Evolutionary conservation across 306 rosid genomes (phyloP), one percentile per base, ranked within the genome.

Genomic region (Amphicarpaea edgeworthii): DNA sequence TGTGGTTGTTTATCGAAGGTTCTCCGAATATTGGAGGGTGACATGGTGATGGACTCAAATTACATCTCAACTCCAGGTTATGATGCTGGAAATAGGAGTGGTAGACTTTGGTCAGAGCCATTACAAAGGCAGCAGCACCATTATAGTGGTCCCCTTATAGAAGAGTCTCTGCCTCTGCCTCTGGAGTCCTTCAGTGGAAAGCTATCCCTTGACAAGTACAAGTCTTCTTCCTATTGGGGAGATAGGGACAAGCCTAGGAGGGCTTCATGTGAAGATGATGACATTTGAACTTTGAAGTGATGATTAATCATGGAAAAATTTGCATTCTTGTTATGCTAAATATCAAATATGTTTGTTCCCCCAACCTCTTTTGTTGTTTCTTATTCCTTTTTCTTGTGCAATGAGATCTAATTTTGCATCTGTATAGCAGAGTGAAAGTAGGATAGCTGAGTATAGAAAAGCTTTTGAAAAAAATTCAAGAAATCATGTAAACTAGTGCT

Each of bases 11-110:
- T 41, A 68, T 80, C 78, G 47, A 78, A 95, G 98, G 97, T 95
- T 63, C 93, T 95, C 30, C 93, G 98, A 8, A 89, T 96, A 43
- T 86, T 96, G n/a, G 99, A 96, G 70, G 97, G 99, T 0, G 99
- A 96, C 86, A 86, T 90, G 91, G 79, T 90, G 43, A 85, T 95
- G 97, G 99, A 96, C 77, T 5, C 92, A 21, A 90, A 81, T 71
- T 90, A 80, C 83, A 70, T 81, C 72, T 82, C 98, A 38, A 85
- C 90, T 12, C 89, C 95, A 0, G 85, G 98, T 21, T 92, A 84
- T 42, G 98, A 90, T 42, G 91, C 75, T 9, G 97, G 97, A 72
- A 92, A 79, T 81, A 83, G 87, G 62, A 92, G 99, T 43, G 90
- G 97, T 61, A 83, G 91, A 64, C 67, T 95, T 20, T 87, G 96